These are phyloP conservation scores for Circinella minor DNA, from an alignment of 371 early-diverging fungal genomes.

Conservation along the genomic window DNA sequence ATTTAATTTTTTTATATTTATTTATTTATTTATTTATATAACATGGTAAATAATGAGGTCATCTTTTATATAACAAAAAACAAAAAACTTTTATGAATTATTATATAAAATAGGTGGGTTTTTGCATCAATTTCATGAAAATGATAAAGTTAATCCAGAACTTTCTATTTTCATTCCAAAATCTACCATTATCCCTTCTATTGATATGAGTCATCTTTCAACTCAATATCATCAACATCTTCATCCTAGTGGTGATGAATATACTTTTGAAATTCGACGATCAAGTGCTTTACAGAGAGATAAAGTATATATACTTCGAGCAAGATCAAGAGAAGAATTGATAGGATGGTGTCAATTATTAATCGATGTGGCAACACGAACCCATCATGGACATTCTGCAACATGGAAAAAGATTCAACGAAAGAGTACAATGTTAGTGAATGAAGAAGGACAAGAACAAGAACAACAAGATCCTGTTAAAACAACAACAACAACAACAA, in stretches of 20 bases:
- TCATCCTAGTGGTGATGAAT: conserved; percentile 1
- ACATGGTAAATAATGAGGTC: too few species aligned
- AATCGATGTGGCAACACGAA: conserved; percentile 22
- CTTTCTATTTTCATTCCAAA: conserved; percentile 40
- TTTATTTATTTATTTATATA: too few species aligned
- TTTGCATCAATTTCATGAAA: conserved; percentile 43
- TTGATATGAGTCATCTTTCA: conserved; percentile 24
- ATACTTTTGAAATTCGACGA: conserved; percentile 15
- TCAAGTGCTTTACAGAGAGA: conserved; percentile 14
- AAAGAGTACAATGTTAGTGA: not conserved
- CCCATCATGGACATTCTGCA: not conserved
- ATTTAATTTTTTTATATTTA: not conserved
- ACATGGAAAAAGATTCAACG: conserved; percentile 13
- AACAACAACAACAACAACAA: not conserved
- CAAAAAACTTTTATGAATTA: not conserved
- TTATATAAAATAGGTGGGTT: conserved; percentile 34
- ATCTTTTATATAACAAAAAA: too few species aligned
- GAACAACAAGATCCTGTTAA: not conserved
- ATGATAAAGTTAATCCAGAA: conserved; percentile 40
- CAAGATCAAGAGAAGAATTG: conserved; percentile 12
- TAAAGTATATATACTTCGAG: conserved; percentile 20
- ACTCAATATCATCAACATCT: not conserved
- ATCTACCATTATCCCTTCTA: conserved; percentile 28
- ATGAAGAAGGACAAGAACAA: not conserved
- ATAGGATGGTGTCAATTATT: conserved; percentile 22